Evolutionary conservation across 331 rosid species (phyloP).

Genomic region (Prunus yedoensis): DNA sequence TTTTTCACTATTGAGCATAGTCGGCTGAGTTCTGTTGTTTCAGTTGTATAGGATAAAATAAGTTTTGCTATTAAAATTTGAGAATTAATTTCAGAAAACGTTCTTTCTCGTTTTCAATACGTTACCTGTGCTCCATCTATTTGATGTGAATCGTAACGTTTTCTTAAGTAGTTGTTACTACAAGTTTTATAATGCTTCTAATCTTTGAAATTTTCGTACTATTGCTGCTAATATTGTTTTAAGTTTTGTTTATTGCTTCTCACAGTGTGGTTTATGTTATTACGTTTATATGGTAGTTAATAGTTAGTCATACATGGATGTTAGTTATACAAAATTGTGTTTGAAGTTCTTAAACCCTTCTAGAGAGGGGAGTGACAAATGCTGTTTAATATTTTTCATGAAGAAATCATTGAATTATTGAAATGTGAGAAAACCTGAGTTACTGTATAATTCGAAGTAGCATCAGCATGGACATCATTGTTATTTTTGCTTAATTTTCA

Average conservation of each 20-base stretch:
- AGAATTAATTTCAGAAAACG: neutral
- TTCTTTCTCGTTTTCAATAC: neutral
- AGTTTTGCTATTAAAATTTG: neutral
- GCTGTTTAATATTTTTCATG: neutral
- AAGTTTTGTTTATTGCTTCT: neutral
- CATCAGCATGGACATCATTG: neutral
- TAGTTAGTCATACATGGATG: neutral
- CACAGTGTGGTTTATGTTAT: no score
- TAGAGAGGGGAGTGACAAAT: neutral
- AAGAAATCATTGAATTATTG: neutral
- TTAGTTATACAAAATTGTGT: neutral
- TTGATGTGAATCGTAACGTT: neutral
- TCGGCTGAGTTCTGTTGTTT: neutral
- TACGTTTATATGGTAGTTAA: no score
- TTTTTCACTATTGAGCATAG: neutral
- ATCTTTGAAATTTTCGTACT: neutral
- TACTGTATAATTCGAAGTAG: neutral
- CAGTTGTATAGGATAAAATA: neutral
- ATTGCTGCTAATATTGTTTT: neutral
- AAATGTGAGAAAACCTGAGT: neutral
- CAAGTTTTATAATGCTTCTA: neutral
- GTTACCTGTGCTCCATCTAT: neutral
- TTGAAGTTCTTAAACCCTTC: neutral
- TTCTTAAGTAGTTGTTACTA: neutral
- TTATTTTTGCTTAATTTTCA: neutral